Conservation (phyloP, 352 stramenopile species). For the Blastocystis hominis region DNA sequence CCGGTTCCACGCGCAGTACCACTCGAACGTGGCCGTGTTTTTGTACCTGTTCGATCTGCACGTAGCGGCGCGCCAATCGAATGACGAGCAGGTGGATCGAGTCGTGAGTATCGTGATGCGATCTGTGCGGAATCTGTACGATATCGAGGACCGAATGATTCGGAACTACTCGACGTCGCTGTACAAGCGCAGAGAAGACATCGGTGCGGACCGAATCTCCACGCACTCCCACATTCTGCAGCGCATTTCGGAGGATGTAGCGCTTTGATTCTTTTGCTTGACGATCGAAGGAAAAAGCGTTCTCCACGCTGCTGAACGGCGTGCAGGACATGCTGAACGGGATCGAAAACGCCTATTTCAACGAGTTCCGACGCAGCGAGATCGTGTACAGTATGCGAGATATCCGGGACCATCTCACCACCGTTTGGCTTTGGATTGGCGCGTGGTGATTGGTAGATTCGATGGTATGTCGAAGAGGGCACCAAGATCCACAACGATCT, state of each 20-base stretch:
- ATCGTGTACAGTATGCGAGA: conserved; percentile 37
- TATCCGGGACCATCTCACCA: conserved; percentile 28
- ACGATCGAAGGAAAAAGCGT: not conserved
- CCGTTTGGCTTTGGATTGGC: not conserved
- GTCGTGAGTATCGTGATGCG: not conserved
- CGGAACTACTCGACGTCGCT: not conserved
- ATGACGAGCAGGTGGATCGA: not conserved
- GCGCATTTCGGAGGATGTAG: not conserved
- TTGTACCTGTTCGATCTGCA: conserved; percentile 50
- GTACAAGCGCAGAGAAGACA: not conserved
- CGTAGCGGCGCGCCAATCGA: not conserved
- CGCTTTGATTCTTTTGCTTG: not conserved
- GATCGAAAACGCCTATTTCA: not conserved
- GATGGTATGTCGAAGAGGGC: conserved; percentile 12
- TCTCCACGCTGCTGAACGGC: not conserved
- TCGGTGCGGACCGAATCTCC: not conserved
- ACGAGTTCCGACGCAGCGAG: not conserved
- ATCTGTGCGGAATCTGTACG: not conserved
- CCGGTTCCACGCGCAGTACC: conserved; percentile 21
- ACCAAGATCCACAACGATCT: conserved; percentile 20
- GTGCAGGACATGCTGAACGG: not conserved
- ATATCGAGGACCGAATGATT: not conserved
- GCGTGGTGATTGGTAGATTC: not conserved
- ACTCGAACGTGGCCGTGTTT: conserved; percentile 4
- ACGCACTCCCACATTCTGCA: not conserved